Base-by-base conservation (phyloP, 352 stramenopile genomes). In the Blastocystis sp. region DNA sequence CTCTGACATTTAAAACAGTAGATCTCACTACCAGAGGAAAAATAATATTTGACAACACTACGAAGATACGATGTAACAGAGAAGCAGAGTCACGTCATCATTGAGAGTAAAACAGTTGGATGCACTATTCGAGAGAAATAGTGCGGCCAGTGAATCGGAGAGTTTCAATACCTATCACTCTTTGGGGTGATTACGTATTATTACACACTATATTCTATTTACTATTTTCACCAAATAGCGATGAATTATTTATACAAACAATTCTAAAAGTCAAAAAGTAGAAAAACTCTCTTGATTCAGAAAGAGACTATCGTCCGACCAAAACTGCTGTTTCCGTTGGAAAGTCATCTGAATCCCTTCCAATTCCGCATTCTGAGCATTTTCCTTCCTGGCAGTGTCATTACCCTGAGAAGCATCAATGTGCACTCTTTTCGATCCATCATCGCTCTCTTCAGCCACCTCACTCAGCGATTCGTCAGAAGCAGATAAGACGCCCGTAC, bases 1-100 rank as follows among this genome's bases (percentile, higher is more conserved):
- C 8, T 50, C 39, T 13, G 29, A 39, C 11, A 73, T 45, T n/a
- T 11, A 20, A 29, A 43, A 20, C 23, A 68, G 37, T 68, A 68
- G 11, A 37, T 23, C n/a, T 68, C 26, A 39, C 1, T 23, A 68
- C 11, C 11, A 68, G 59, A 68, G 26, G 11, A 68, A 18, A 37
- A 68, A 68, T 68, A 68, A 64, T 47, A 50, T 61, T 80, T 80
- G 70, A 80, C 45, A 80, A 26, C 18, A 84, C 26, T n/a, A 84
- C 50, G 53, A 29, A 26, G 50, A 84, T 29, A 61, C 53, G 73
- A 84, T 61, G 73, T 68, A 61, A 29, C 13, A n/a, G 15, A 43
- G 20, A 18, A 45, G 6, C 18, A 11, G 8, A 47, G 29, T 80
- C 70, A 80, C 70, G 70, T 80, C 70, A 80, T 80, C 13, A 4